Base-by-base conservation (phyloP, 2,329 filamentous ascomycete species). In the Ophiostoma australiae region DNA sequence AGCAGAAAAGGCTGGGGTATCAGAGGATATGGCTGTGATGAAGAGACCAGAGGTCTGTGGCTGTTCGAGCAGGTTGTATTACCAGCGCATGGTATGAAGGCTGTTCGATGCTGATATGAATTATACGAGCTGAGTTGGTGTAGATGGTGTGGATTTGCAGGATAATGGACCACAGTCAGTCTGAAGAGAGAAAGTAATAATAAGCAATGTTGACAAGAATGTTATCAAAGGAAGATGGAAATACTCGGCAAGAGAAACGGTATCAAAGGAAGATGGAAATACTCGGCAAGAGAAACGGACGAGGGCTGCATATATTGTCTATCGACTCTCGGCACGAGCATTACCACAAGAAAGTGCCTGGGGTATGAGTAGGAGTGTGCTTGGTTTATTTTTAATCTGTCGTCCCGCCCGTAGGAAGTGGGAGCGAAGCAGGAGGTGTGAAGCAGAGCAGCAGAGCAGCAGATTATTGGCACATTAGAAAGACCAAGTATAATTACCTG, bases 301-400 rank as follows among this genome's bases (percentile, higher is more conserved):
- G 69, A 58, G 37, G 58, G 65, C 63, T 66, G 63, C 63, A 66
- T 66, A 66, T 66, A 66, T 23, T 66, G 63, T 39, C 10, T 66
- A 39, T 66, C 33, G 7, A 65, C 44, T 48, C 44, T 48, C 44
- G 44, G 44, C 44, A n/a, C 44, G 7, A n/a, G 17, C 20, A 48
- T 8, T 20, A n/a, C 20, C 20, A 48, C 23, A 6, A 6, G 35
- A 23, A 33, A 65, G 20, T 15, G 15, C 17, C 61, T 20, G 20
- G 31, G 31, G 31, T 39, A 35, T 66, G 63, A 66, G 33, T 39
- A 35, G 63, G 5, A 41, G 35, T 66, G 63, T 66, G 63, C 63
- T 39, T 37, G 63, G 63, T 39, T 66, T 66, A 66, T 66, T 66
- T 66, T 66, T 39, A 66, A 66, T 66, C 61, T 37, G 33, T 37